Base-by-base conservation (phyloP, 2,329 filamentous ascomycete species). In the Leptographium galeiforme region DNA sequence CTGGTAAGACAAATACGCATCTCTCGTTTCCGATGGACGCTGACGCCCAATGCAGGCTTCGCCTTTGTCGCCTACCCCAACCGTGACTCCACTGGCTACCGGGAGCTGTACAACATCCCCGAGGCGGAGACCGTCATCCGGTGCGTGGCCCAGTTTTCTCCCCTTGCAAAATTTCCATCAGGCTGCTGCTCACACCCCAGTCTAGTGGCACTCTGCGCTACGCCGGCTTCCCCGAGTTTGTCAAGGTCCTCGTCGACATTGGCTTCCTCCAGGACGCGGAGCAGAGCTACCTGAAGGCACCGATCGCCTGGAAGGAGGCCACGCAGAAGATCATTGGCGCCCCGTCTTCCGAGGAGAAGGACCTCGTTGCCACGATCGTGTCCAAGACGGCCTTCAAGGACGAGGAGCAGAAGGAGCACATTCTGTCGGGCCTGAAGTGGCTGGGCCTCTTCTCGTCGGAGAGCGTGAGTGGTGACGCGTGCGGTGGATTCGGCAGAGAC, bases 21-120 rank as follows among this genome's bases (percentile, higher is more conserved):
- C 34, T 19, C 19, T 5, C 8, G 6, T 30, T 3, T 46, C 19
- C 8, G 18, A 30, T 32, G 2, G 7, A 10, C 34, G 8, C 48
- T 45, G 12, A 45, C 48, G 12, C 39, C 43, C 13, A 10, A 25
- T 41, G 7, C 38, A 39, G 87, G 88, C 56, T 96, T 83, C 68
- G 84, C 85, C 51, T 91, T 95, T 62, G 89, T 96, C 61, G 89
- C 85, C 44, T 97, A 97, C 87, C 86, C 87, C 55, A 97, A 97
- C 81, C 78, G 90, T 61, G 90, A 97, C 71, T 90, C 84, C 19
- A 93, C 87, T 16, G 76, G 79, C 10, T 97, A 93, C 81, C 84
- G 82, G 65, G 84, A 95, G 76, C 82, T 87, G 58, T 96, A 96
- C 78, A 72, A 81, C 69, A 96, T 96, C 64, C 89, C 90, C 51